Conservation (phyloP, 2,329 filamentous ascomycete genomes). For the Arthrobotrys musiformis region DNA sequence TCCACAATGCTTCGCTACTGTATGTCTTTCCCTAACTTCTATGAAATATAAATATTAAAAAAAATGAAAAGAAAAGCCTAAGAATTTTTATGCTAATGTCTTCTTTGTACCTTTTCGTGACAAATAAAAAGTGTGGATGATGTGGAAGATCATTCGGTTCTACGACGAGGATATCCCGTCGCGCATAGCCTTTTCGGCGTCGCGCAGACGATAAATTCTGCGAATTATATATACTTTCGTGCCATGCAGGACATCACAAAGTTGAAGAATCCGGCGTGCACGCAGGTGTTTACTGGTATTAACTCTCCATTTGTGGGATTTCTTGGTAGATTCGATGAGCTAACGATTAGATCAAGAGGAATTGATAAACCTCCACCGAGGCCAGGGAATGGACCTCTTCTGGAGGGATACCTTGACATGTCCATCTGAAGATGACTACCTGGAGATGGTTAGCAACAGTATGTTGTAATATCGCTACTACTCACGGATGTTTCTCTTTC, state of each 20-base stretch:
- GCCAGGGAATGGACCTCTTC: slow-evolving; percentile 90
- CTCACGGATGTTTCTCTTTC: not conserved
- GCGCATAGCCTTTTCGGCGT: slow-evolving; percentile 86
- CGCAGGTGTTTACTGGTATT: slow-evolving; percentile 73
- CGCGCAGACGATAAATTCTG: slow-evolving; percentile 88
- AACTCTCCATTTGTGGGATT: not conserved
- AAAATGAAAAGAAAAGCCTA: too few species aligned
- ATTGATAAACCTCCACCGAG: slow-evolving; percentile 83
- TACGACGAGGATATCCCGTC: slow-evolving; percentile 82
- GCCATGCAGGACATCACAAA: slow-evolving; percentile 79
- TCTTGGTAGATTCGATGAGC: not conserved
- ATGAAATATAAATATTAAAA: too few species aligned
- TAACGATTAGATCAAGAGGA: slow-evolving; percentile 69
- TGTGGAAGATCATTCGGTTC: slow-evolving; percentile 81
- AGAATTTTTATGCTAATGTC: not conserved
- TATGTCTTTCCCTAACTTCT: slow-evolving; percentile 57
- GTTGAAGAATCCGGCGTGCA: slow-evolving; percentile 74
- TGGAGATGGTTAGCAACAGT: slow-evolving; percentile 91
- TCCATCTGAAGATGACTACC: slow-evolving; percentile 86
- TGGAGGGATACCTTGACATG: slow-evolving; percentile 88
- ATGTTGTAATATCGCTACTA: slow-evolving; percentile 38
- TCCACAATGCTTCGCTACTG: slow-evolving; percentile 84
- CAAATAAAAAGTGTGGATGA: slow-evolving; percentile 72
- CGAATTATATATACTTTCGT: slow-evolving; percentile 88
- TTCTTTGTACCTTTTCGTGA: not conserved